These are phyloP conservation scores for Penstemon newberryi DNA, from an alignment of 257 asterid genomes.

Conservation along the genomic window DNA sequence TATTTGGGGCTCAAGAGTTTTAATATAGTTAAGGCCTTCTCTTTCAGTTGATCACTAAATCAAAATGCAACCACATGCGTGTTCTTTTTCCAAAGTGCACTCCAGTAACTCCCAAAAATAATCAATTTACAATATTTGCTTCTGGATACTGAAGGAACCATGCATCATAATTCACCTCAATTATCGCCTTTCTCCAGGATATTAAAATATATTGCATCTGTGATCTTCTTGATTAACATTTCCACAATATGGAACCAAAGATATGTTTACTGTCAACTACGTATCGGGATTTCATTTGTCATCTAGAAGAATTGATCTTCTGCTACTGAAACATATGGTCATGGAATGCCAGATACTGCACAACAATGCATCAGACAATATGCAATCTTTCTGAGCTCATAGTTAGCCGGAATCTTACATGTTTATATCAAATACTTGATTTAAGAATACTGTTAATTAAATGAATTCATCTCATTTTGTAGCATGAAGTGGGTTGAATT, in stretches of 20 bases:
- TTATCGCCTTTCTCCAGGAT: background rate
- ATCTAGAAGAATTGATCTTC: background rate
- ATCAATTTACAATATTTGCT: too few relatives aligned
- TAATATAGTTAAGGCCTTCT: too few relatives aligned
- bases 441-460: conserved; percentile 13
- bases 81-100: too few relatives aligned
- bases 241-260: background rate
- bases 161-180: background rate
- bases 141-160: too few relatives aligned
- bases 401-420: background rate
- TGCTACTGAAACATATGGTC: background rate
- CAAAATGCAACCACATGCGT: too few relatives aligned
- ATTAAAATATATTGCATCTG: background rate
- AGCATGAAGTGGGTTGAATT: conserved; percentile 97
- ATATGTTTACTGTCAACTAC: background rate
- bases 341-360: background rate
- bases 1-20: too few relatives aligned
- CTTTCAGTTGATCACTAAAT: too few relatives aligned
- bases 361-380: background rate
- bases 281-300: conserved; percentile 5
- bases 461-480: conserved; percentile 29
- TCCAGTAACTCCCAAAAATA: too few relatives aligned
- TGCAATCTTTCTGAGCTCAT: conserved; percentile 1
- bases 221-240: background rate
- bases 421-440: background rate